Conservation (phyloP, 306 rosid genomes). For the Leucaena leucocephala region DNA sequence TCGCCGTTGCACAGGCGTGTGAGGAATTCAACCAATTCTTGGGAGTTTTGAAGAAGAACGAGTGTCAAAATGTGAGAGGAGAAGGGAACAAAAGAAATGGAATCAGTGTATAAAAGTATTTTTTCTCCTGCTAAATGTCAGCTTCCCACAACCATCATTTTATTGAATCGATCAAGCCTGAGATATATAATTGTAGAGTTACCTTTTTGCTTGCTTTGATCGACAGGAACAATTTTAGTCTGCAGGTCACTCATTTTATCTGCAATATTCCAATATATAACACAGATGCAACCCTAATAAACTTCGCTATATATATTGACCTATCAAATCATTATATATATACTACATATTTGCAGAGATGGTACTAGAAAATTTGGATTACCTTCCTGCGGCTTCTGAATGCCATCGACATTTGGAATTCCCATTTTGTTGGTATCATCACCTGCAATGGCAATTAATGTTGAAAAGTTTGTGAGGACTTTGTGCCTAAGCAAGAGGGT, state of each 20-base stretch:
- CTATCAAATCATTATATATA: too few species aligned
- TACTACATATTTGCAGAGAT: not conserved
- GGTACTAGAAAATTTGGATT: too few species aligned
- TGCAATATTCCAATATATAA: not conserved
- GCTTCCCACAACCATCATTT: too few species aligned
- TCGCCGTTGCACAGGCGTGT: not conserved
- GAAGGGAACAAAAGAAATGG: not conserved
- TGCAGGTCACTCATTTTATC: not conserved
- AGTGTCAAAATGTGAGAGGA: not conserved
- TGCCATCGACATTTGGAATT: not conserved
- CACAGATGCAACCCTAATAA: not conserved
- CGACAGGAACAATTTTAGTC: not conserved
- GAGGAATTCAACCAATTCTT: not conserved
- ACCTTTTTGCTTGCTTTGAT: not conserved
- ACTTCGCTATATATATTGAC: not conserved
- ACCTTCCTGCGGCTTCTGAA: not conserved
- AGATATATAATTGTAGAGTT: not conserved
- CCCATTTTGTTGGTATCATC: too few species aligned
- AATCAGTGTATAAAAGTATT: too few species aligned
- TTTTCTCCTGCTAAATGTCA: too few species aligned
- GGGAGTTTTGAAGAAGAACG: not conserved
- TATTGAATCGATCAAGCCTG: not conserved
- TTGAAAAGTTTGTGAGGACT: not conserved
- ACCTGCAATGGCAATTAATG: not conserved
- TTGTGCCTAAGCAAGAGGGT: not conserved